phyloP scores from a whole-genome alignment of 306 rosid species.

The Cicer pinnatifidum region DNA sequence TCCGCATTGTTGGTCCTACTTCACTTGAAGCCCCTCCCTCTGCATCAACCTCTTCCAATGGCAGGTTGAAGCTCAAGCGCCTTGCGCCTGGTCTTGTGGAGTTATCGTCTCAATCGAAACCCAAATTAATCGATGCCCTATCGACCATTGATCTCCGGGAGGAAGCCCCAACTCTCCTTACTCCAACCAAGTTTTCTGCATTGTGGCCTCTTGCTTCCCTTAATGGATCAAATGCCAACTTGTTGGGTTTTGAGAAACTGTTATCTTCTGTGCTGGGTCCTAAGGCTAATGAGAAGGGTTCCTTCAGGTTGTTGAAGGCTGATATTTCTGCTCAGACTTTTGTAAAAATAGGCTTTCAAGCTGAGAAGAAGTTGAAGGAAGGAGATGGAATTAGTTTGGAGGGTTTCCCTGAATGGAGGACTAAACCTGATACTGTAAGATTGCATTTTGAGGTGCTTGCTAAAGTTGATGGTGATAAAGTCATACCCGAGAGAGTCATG shows the following conservation, averaged over 20 bases:
- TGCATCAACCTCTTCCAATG: constrained; percentile 57
- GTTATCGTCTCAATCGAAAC: constrained; percentile 63
- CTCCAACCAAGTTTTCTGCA: constrained; percentile 66
- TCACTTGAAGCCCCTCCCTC: constrained; percentile 73
- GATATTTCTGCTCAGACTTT: constrained; percentile 86
- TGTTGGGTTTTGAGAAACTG: constrained; percentile 77
- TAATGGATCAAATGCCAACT: constrained; percentile 74
- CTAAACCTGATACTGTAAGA: constrained; percentile 71
- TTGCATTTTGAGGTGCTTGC: constrained; percentile 90
- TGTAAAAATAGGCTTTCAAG: constrained; percentile 79
- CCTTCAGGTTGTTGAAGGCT: constrained; percentile 86
- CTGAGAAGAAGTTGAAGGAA: constrained; percentile 81
- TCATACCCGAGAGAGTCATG: constrained; percentile 74
- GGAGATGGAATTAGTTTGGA: constrained; percentile 62
- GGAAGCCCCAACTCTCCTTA: constrained; percentile 64
- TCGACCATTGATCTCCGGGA: constrained; percentile 50
- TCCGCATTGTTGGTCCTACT: constrained; percentile 86
- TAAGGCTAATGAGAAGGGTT: constrained; percentile 69
- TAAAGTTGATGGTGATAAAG: constrained; percentile 83
- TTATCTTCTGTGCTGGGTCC: constrained; percentile 77
- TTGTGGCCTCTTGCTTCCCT: constrained; percentile 88
- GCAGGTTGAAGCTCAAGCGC: constrained; percentile 85
- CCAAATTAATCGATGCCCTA: constrained; percentile 50
- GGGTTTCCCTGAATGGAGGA: constrained; percentile 80
- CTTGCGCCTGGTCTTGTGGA: constrained; percentile 97